Base-by-base conservation (phyloP, 805 yeast genomes). In the Metschnikowia chrysomelidarum region DNA sequence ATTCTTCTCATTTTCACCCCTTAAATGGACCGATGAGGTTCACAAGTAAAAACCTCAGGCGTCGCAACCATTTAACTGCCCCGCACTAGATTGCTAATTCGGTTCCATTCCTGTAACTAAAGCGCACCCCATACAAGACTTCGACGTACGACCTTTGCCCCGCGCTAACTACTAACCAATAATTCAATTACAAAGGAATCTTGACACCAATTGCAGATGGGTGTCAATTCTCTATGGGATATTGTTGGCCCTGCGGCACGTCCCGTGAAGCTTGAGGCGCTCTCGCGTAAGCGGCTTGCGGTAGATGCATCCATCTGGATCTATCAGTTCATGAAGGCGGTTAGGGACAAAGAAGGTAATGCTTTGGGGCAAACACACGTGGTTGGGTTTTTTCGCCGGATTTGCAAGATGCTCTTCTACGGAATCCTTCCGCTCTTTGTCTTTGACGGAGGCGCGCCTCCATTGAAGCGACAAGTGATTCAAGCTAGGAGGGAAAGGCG, bases 291-390 rank as follows among this genome's bases (percentile, higher is more conserved):
- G 54, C 69, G 74, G 34, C 66, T 93, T 50, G 98, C 98, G 0
- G 91, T 93, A 6, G 99, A 93, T 68, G 99, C 98, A 1, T 91
- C 98, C 2, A 93, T 93, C 45, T 93, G 99, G 99, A 84, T 93
- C 36, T 93, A 93, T 56, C 99, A 93, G 58, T 93, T 93, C 54
- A 67, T 93, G 45, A 93, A 91, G 57, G 98, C 98, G 1, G 94
- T 93, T 15, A 73, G 98, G 47, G 95, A 88, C 56, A 63, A 76
- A 24, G 82, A 83, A 19, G 98, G 98, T 6, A 76, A 82, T 40
- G 75, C 86, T 0, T 57, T 89, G 41, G 71, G 74, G 19, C 84
- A 80, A 42, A 82, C 96, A 0, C 98, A 93, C 57, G 77, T 93
- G 13, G 85, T 88, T n/a, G 99, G 99, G 7, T 93, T 93, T 52